phyloP scores from a whole-genome alignment of 306 rosid species.

The Astragalus glycyphyllos region DNA sequence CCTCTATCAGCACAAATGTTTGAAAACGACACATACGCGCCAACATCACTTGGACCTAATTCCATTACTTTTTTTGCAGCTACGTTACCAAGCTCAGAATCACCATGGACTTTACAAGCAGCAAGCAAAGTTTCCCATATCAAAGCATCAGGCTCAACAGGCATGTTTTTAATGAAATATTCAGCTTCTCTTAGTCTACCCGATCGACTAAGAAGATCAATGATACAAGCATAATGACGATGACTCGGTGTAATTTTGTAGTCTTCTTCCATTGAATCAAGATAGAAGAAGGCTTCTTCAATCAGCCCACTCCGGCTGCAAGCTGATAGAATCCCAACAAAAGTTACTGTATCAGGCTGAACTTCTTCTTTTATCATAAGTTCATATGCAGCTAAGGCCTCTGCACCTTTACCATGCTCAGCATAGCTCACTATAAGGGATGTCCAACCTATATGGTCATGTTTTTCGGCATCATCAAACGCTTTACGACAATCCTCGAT shows the following conservation, averaged over 20 bases:
- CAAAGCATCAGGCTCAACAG: constrained; percentile 61
- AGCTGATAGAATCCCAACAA: constrained; percentile 76
- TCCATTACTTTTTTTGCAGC: constrained; percentile 69
- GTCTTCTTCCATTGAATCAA: constrained; percentile 66
- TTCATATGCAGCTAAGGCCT: constrained; percentile 69
- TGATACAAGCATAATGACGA: constrained; percentile 76
- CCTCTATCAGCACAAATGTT: constrained; percentile 81
- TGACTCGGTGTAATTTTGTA: constrained; percentile 59
- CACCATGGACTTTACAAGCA: constrained; percentile 75
- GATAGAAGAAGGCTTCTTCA: constrained; percentile 73
- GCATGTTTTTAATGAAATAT: constrained; percentile 62
- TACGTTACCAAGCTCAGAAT: constrained; percentile 72
- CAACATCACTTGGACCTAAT: constrained; percentile 63
- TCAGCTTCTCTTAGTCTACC: constrained; percentile 77
- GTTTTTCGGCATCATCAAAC: constrained; percentile 66
- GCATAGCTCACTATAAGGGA: constrained; percentile 77
- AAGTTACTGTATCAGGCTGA: constrained; percentile 76
- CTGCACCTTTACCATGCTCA: constrained; percentile 73
- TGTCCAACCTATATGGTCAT: constrained; percentile 78
- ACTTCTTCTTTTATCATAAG: constrained; percentile 70
- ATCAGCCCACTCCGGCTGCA: constrained; percentile 77
- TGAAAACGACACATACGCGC: constrained; percentile 67
- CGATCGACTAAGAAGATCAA: constrained; percentile 78
- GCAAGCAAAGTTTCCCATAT: constrained; percentile 82
- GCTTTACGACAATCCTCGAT: constrained; percentile 71